Percentiles rank a stretch among this genome's conserved stretches.
These are phyloP conservation scores for Lepiota brunneoincarnata DNA, from an alignment of 768 basidiomycete species.

Conservation along the genomic window DNA sequence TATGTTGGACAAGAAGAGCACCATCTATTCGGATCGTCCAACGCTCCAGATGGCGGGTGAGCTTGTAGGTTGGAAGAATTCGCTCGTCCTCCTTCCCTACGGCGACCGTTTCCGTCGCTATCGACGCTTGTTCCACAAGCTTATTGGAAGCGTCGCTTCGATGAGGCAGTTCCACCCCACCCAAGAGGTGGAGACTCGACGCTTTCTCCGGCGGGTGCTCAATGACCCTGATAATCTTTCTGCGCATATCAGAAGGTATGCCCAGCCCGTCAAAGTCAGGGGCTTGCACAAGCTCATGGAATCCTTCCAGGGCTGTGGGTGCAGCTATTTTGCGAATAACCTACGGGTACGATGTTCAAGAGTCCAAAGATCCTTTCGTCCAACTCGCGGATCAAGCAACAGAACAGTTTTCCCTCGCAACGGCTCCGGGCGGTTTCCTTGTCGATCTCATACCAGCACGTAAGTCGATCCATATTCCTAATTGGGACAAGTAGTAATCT, in stretches of 20 bases:
- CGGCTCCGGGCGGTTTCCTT: slow-evolving; percentile 48
- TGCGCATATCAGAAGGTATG: slow-evolving; percentile 47
- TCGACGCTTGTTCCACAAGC: slow-evolving; percentile 48
- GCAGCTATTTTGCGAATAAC: slow-evolving; percentile 51
- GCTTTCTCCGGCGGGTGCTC: slow-evolving; percentile 45
- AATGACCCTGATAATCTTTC: slow-evolving; percentile 45
- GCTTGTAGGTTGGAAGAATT: slow-evolving; percentile 56
- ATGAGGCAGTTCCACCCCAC: slow-evolving; percentile 41
- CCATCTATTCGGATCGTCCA: slow-evolving; percentile 69
- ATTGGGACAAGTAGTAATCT: slow-evolving; percentile 4
- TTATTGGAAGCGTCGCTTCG: slow-evolving; percentile 42
- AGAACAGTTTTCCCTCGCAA: slow-evolving; percentile 51
- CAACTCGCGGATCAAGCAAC: slow-evolving; percentile 52
- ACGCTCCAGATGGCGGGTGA: slow-evolving; percentile 51
- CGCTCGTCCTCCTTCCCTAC: slow-evolving; percentile 53
- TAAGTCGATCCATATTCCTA: slow-evolving; percentile 23
- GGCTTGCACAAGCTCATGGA: slow-evolving; percentile 9
- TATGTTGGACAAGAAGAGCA: slow-evolving; percentile 65
- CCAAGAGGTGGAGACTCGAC: slow-evolving; percentile 45
- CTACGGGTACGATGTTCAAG: slow-evolving; percentile 52
- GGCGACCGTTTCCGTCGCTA: slow-evolving; percentile 54
- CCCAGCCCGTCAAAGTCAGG: slow-evolving; percentile 2
- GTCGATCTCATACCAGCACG: slow-evolving; percentile 50
- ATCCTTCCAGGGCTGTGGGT: slow-evolving; percentile 41
- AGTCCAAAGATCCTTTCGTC: slow-evolving; percentile 49